phyloP scores from a whole-genome alignment of 768 basidiomycete species.

The Podaxis sp. region DNA sequence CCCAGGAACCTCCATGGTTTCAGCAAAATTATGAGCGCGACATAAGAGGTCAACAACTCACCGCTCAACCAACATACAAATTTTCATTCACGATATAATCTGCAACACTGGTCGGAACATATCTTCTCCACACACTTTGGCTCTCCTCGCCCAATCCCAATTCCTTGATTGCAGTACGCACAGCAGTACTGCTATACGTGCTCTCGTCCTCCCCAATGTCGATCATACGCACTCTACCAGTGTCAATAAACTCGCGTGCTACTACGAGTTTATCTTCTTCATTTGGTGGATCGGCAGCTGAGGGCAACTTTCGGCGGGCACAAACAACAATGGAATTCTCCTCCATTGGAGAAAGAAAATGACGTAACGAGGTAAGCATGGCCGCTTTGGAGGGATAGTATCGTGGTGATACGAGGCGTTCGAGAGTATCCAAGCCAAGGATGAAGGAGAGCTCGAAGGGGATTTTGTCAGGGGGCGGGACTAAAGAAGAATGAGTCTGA shows the following conservation, averaged over 20 bases:
- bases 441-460: constrained; percentile 59
- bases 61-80: constrained; percentile 33
- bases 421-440: constrained; percentile 82
- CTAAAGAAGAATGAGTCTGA: constrained; percentile 7
- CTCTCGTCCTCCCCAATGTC: constrained; percentile 55
- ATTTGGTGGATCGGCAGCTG: not conserved
- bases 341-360: constrained; percentile 51
- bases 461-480: constrained; percentile 6
- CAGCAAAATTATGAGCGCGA: too few species aligned
- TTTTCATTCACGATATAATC: constrained; percentile 45
- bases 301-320: constrained; percentile 40
- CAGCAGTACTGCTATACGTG: constrained; percentile 65
- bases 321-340: constrained; percentile 65
- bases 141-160: constrained; percentile 17
- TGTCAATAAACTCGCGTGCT: constrained; percentile 46
- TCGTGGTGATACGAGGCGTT: constrained; percentile 67
- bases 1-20: too few species aligned
- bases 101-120: constrained; percentile 43
- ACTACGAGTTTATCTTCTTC: constrained; percentile 20
- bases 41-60: not conserved
- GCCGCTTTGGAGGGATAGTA: constrained; percentile 59
- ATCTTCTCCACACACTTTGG: constrained; percentile 36
- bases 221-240: constrained; percentile 51
- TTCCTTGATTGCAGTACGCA: constrained; percentile 42
- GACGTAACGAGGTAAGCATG: constrained; percentile 53